Evolutionary conservation across 768 basidiomycete species (phyloP), one percentile per base, ranked within the genome.

Genomic region (Leccinum boreale): DNA sequence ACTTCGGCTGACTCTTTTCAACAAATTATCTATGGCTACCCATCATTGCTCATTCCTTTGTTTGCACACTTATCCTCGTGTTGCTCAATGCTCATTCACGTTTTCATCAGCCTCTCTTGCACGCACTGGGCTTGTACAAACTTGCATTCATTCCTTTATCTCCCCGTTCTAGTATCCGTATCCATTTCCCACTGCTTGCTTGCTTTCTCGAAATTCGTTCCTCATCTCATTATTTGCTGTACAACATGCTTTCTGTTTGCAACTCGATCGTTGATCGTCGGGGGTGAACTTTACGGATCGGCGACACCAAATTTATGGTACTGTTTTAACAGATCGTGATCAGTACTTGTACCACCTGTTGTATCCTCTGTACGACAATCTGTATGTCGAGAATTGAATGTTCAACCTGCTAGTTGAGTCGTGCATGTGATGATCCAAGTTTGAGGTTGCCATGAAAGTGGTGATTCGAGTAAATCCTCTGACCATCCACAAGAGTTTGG

Each of bases 291-390:
- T 28, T 39, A 44, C 0, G 53, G 51, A 64, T 52, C 0, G 7
- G 46, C 11, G 66, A 39, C 44, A 58, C 58, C 65, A 65, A 55
- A 57, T 54, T 50, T 59, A 59, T 0, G 49, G 67, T 68, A 68
- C 56, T 46, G 33, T 52, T 57, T 39, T 52, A 46, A 52, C 50
- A 56, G 21, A 50, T 31, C 26, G 26, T 28, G 26, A 28, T 28
- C 26, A 28, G 0, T 59, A 62, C 29, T 47, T 68, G 65, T 68
- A 70, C 60, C 53, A 28, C 26, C 26, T 28, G 26, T 28, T 28
- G 26, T 28, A 9, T 28, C 26, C 26, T 28, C 26, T 28, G 0
- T 28, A 28, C 0, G 26, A 28, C 26, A 28, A 28, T 33, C 24
- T 62, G 62, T 65, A 61, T 8, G 58, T 65, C 58, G 58, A 59